phyloP scores from a whole-genome alignment of 371 early-diverging fungal species.

The Syncephalastrum sp. region DNA sequence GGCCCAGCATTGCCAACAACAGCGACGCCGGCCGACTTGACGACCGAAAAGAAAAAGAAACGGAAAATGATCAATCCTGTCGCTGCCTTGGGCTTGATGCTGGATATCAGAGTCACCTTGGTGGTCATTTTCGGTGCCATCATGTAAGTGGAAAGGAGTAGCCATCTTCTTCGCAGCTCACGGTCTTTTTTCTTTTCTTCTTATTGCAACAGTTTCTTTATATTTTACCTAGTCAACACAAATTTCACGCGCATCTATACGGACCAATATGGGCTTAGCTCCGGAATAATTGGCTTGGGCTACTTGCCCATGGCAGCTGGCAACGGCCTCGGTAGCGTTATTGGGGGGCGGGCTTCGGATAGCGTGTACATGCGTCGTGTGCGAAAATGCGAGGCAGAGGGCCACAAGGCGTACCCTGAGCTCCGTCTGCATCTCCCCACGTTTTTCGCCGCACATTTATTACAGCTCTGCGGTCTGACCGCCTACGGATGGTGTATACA shows the following conservation, averaged over 20 bases:
- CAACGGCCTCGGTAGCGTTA: constrained; percentile 27
- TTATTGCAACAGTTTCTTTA: constrained; percentile 23
- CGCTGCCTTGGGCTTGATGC: constrained; percentile 28
- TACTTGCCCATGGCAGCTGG: constrained; percentile 38
- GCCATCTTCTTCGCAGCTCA: not conserved
- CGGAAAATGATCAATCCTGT: constrained; percentile 25
- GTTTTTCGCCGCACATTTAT: constrained; percentile 15
- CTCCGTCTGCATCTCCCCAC: constrained; percentile 30
- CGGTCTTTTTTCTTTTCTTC: not conserved
- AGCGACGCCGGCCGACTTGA: too few species aligned
- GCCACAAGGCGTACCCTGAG: constrained; percentile 26
- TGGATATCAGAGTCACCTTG: constrained; percentile 30
- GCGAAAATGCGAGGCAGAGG: constrained; percentile 16
- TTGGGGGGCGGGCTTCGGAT: constrained; percentile 40
- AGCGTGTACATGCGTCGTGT: constrained; percentile 20
- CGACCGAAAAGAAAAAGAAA: not conserved
- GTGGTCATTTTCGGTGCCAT: constrained; percentile 27
- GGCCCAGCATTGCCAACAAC: not conserved
- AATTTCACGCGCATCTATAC: constrained; percentile 34
- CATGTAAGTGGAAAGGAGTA: constrained; percentile 25
- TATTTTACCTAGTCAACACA: constrained; percentile 29
- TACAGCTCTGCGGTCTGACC: constrained; percentile 20
- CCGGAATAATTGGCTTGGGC: constrained; percentile 34
- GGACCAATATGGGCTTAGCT: constrained; percentile 27
- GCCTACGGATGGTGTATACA: constrained; percentile 45